phyloP scores from a whole-genome alignment of 805 yeast genomes.

The Debaryomyces castellii region DNA sequence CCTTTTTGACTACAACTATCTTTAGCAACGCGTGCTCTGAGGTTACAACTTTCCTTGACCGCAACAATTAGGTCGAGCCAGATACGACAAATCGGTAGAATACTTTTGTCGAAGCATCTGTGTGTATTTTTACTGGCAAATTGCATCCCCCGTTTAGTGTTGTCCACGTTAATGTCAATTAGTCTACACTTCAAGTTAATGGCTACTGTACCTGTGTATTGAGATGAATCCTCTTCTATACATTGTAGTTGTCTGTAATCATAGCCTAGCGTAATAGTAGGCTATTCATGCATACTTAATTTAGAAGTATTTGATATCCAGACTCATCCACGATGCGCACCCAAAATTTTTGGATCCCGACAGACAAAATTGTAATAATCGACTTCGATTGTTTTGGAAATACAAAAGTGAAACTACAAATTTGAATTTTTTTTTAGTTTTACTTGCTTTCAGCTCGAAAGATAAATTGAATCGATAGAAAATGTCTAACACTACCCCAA shows the following conservation, averaged over 20 bases:
- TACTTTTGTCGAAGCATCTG: too few relatives aligned
- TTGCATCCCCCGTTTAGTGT: background rate
- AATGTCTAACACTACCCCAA: slow-evolving; percentile 18
- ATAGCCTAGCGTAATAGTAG: too few relatives aligned
- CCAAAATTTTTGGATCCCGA: background rate
- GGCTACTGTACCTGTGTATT: background rate
- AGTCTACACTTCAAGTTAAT: too few relatives aligned
- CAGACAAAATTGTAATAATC: background rate
- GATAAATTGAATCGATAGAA: background rate
- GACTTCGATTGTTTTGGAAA: background rate
- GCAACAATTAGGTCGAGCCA: too few relatives aligned
- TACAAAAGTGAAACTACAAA: background rate
- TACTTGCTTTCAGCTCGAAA: background rate
- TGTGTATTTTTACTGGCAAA: too few relatives aligned
- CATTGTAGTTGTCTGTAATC: too few relatives aligned
- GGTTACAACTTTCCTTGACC: too few relatives aligned
- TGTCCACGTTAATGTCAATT: too few relatives aligned
- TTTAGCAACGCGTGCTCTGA: too few relatives aligned
- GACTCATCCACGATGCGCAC: background rate
- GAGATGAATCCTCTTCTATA: too few relatives aligned
- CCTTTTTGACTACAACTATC: too few relatives aligned
- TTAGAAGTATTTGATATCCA: background rate
- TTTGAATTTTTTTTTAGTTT: background rate
- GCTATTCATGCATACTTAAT: background rate
- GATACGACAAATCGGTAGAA: too few relatives aligned